These are phyloP conservation scores for Neurospora crassa DNA, from an alignment of 2,329 filamentous ascomycete genomes.

Conservation along the genomic window DNA sequence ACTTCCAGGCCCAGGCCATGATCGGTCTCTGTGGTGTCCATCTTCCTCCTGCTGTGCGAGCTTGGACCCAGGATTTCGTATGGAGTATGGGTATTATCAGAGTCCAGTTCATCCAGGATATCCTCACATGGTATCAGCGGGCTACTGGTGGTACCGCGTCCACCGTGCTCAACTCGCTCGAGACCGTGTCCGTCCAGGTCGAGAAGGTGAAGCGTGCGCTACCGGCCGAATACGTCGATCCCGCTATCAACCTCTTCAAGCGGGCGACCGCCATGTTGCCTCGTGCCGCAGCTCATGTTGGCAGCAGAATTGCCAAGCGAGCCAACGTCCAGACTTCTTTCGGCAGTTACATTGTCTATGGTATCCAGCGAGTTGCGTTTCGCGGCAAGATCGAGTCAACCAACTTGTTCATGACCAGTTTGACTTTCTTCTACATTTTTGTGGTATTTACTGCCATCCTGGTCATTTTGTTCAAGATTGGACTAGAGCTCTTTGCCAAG, in stretches of 20 bases:
- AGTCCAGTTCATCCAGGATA: conserved; percentile 75
- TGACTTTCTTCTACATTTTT: conserved; percentile 82
- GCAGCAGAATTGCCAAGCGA: conserved; percentile 36
- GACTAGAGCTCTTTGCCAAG: conserved; percentile 68
- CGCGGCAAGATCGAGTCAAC: conserved; percentile 74
- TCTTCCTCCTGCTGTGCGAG: conserved; percentile 77
- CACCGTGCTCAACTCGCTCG: conserved; percentile 64
- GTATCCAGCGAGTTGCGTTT: conserved; percentile 86
- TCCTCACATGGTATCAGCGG: conserved; percentile 93
- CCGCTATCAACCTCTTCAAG: conserved; percentile 36
- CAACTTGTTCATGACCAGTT: conserved; percentile 87
- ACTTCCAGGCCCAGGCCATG: conserved; percentile 91
- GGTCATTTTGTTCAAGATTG: conserved; percentile 70
- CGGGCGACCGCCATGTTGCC: conserved; percentile 46
- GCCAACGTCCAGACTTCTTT: conserved; percentile 42
- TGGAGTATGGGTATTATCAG: conserved; percentile 97
- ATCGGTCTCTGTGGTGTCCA: conserved; percentile 73
- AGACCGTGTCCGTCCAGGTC: conserved; percentile 72
- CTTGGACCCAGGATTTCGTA: conserved; percentile 96
- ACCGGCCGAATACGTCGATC: conserved; percentile 19
- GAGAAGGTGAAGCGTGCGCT: conserved; percentile 58
- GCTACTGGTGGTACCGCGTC: conserved; percentile 81
- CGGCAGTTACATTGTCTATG: conserved; percentile 57
- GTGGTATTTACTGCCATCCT: conserved; percentile 63
- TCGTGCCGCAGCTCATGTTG: conserved; percentile 21